phyloP scores from a whole-genome alignment of 768 basidiomycete species.

The Podaxis sp. region DNA sequence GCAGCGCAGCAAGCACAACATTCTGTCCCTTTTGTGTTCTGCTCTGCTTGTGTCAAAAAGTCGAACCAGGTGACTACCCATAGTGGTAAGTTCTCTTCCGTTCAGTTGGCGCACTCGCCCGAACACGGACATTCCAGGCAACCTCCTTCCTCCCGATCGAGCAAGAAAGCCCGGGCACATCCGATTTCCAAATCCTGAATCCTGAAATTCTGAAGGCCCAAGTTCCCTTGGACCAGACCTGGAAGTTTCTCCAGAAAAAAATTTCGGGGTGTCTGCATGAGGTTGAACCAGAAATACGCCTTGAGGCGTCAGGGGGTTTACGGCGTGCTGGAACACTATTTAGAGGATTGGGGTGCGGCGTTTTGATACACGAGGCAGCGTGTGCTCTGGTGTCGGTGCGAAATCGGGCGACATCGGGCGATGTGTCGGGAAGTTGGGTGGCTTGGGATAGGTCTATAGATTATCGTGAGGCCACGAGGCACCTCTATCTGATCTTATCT shows the following conservation, averaged over 20 bases:
- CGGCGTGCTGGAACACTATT: neutral
- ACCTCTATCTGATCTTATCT: constrained; percentile 1
- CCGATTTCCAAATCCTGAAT: neutral
- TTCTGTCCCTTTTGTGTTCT: neutral
- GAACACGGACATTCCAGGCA: neutral
- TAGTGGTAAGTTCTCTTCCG: neutral
- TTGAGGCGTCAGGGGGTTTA: neutral
- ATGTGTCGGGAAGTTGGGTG: neutral
- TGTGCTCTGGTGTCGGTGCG: neutral
- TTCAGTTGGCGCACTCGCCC: neutral
- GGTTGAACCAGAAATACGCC: neutral
- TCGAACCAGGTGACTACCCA: neutral
- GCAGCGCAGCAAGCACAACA: neutral
- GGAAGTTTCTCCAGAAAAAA: neutral
- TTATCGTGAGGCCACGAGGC: neutral
- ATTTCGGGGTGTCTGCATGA: neutral
- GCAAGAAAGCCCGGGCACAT: neutral
- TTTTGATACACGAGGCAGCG: constrained; percentile 7
- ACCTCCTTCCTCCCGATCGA: neutral
- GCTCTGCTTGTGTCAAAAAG: neutral
- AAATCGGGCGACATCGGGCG: neutral
- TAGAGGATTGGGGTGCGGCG: neutral
- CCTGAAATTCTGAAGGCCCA: neutral
- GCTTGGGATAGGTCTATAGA: neutral
- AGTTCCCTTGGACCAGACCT: neutral